phyloP scores from a whole-genome alignment of 2,329 filamentous ascomycete species.

The Colletotrichum gigasporum region DNA sequence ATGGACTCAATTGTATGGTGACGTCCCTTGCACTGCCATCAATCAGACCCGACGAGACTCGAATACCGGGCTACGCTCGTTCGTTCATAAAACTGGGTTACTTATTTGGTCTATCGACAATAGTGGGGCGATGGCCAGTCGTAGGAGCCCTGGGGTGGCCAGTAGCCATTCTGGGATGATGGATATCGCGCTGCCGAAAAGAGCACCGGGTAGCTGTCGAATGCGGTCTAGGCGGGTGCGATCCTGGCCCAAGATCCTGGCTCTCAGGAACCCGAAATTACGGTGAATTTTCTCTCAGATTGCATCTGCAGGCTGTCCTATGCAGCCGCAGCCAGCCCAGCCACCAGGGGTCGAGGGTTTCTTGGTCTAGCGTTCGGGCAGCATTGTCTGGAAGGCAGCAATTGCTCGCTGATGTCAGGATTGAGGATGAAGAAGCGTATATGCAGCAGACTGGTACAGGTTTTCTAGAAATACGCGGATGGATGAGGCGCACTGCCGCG shows the following conservation, averaged over 20 bases:
- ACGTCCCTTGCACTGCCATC: no score
- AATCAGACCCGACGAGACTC: no score
- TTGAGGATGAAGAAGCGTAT: background rate
- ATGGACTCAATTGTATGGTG: no score
- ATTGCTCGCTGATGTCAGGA: background rate
- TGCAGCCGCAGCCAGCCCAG: background rate
- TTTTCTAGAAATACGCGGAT: background rate
- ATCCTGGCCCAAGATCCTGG: slow-evolving; percentile 15
- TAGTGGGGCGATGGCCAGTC: background rate
- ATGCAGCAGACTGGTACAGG: background rate
- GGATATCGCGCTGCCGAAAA: background rate
- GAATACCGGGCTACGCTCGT: no score
- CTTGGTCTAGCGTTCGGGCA: no score
- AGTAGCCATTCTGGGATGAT: slow-evolving; percentile 10
- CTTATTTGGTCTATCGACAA: background rate
- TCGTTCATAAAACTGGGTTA: background rate
- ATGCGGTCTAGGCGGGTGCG: slow-evolving; percentile 1
- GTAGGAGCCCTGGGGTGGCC: background rate
- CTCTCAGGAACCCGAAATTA: slow-evolving; percentile 19
- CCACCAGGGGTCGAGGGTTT: background rate
- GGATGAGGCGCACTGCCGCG: background rate
- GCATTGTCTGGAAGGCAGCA: no score
- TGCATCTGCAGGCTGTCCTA: background rate
- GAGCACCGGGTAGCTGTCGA: slow-evolving; percentile 11
- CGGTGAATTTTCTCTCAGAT: slow-evolving; percentile 18